A percentile compares a stretch with the other conserved stretches of the same genome.
Conservation (phyloP, 352 stramenopile species). For the Phytophthora quininea region DNA sequence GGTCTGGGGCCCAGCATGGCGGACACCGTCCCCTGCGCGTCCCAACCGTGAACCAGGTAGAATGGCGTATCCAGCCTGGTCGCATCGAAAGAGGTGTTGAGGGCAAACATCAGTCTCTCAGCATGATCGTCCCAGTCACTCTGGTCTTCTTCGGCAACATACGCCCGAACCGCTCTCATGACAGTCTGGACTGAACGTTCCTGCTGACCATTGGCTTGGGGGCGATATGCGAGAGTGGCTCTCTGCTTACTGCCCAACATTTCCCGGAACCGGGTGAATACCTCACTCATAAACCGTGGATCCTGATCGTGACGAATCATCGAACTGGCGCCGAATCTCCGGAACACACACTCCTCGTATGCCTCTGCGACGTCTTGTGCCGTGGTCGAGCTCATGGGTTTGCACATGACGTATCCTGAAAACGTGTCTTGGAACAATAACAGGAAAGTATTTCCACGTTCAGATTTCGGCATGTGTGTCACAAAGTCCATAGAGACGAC, state of each 20-base stretch:
- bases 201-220: not conserved
- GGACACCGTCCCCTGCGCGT: not conserved
- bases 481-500: not conserved
- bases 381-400: not conserved
- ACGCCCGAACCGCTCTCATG: not conserved
- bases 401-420: not conserved
- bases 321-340: not conserved
- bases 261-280: not conserved
- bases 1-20: not conserved
- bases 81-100: not conserved
- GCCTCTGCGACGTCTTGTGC: not conserved
- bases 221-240: not conserved
- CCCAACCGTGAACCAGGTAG: not conserved
- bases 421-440: not conserved
- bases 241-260: not conserved
- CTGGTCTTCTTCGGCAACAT: not conserved
- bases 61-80: not conserved
- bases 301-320: not conserved
- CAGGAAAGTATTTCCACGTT: not conserved
- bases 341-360: not conserved
- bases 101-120: not conserved
- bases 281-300: not conserved
- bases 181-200: not conserved
- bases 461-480: not conserved
- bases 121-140: not conserved